Conservation (phyloP, 148 eudicot genomes). For the Agrostemma githago region DNA sequence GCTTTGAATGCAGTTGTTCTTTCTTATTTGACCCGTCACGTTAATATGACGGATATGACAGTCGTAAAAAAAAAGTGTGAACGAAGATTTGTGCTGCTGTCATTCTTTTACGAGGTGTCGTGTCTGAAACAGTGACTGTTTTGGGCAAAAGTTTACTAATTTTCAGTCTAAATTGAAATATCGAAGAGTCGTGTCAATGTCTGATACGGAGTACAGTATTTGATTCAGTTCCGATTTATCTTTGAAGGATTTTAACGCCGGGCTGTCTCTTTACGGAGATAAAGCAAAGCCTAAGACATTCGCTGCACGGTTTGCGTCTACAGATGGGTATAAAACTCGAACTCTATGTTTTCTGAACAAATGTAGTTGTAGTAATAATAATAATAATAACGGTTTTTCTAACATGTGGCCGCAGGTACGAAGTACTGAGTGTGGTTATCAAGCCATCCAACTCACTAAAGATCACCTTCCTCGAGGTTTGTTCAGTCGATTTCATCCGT, state of each 20-base stretch:
- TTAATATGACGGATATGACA: too few species aligned
- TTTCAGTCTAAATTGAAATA: too few species aligned
- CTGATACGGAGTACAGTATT: neutral
- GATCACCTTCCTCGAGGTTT: conserved; percentile 97
- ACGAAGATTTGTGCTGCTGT: too few species aligned
- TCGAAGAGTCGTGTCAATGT: too few species aligned
- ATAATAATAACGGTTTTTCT: neutral
- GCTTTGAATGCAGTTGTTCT: too few species aligned
- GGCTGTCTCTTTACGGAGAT: conserved; percentile 88
- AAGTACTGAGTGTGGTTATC: conserved; percentile 77
- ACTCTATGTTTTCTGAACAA: neutral
- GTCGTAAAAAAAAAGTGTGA: too few species aligned
- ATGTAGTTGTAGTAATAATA: neutral
- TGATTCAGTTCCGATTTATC: neutral
- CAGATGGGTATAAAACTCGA: conserved; percentile 70
- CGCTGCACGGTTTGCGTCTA: conserved; percentile 85
- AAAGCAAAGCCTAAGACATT: conserved; percentile 85
- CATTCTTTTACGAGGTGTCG: too few species aligned
- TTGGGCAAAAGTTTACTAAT: too few species aligned
- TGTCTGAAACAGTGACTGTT: too few species aligned
- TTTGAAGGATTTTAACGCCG: conserved; percentile 76
- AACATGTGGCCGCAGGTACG: conserved; percentile 41
- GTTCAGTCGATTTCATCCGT: conserved; percentile 6
- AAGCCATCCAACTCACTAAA: conserved; percentile 84
- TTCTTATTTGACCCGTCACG: too few species aligned